Base-by-base conservation (phyloP, 352 stramenopile genomes). In the Globisporangium spiculum region DNA sequence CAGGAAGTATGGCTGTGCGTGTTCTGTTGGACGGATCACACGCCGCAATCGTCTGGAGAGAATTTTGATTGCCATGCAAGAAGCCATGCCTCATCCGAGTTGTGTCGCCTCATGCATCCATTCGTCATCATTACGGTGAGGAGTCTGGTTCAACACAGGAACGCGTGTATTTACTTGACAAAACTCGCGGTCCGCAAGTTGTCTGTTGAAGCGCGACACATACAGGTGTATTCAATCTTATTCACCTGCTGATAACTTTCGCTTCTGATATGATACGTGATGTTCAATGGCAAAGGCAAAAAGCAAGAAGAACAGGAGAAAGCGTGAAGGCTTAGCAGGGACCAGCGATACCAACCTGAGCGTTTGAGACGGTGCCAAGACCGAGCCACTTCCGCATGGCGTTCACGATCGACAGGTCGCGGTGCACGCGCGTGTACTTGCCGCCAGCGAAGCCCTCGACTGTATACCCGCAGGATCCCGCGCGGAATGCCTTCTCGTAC, bases 351-450 rank as follows among this genome's bases (percentile, higher is more conserved):
- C 75, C 76, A 1, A 88, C 22, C 38, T 80, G 63, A 2, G 63
- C 68, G n/a, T 64, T 52, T n/a, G 71, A 67, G 22, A 80, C 73
- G 2, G 68, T 41, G 16, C 61, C 63, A 3, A 87, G 69, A 1
- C 75, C 74, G 12, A 89, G 36, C 79, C 79, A 90, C 18, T 55
- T 66, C 22, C 79, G 72, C 84, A 92, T 91, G 12, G 80, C 73
- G 48, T 89, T 89, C 36, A 92, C 79, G 36, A 92, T 89, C 9
- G 71, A 56, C 50, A 88, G 38, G 58, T 91, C 84, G 32, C 83
- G 80, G 60, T 91, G 83, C 34, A 88, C 80, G n/a, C 83, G 83
- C 44, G 81, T 89, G 74, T 87, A 89, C 57, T 83, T 87, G 56
- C 75, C 78, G 46, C 78, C 78, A n/a, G 59, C 73, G 22, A 85